Conservation (phyloP, 2,329 filamentous ascomycete genomes). For the Epichloe hybrida region DNA sequence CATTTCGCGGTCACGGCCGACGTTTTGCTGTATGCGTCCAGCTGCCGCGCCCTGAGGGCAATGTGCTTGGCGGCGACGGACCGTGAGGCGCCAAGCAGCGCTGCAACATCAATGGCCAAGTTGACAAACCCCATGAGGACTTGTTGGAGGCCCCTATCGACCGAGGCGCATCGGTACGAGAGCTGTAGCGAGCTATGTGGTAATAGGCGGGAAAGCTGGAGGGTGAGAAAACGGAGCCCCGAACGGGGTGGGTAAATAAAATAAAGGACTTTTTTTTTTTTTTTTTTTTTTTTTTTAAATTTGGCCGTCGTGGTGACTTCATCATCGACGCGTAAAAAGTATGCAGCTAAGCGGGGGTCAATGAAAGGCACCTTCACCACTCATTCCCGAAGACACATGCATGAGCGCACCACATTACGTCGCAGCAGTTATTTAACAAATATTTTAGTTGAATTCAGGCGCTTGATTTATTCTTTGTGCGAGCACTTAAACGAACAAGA, state of each 20-base stretch:
- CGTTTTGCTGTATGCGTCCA: conserved; percentile 34
- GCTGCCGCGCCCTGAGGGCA: conserved; percentile 40
- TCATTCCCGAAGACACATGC: background rate
- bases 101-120: conserved; percentile 54
- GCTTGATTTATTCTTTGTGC: background rate
- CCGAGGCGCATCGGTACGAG: conserved; percentile 13
- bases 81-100: conserved; percentile 55
- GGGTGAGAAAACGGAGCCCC: no score
- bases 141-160: conserved; percentile 12
- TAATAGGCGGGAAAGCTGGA: background rate
- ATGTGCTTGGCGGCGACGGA: conserved; percentile 51
- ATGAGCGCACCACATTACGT: background rate
- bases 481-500: background rate
- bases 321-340: background rate
- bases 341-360: conserved; percentile 1
- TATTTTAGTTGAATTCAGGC: background rate
- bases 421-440: background rate
- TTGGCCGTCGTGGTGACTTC: background rate
- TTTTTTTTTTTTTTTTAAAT: background rate
- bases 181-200: background rate
- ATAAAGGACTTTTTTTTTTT: background rate
- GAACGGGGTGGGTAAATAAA: background rate
- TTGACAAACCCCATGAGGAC: conserved; percentile 46
- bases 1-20: conserved; percentile 29
- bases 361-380: background rate